Evolutionary conservation across 2,329 filamentous ascomycete genomes (phyloP).

Genomic region (Ophiosphaerella korrae): DNA sequence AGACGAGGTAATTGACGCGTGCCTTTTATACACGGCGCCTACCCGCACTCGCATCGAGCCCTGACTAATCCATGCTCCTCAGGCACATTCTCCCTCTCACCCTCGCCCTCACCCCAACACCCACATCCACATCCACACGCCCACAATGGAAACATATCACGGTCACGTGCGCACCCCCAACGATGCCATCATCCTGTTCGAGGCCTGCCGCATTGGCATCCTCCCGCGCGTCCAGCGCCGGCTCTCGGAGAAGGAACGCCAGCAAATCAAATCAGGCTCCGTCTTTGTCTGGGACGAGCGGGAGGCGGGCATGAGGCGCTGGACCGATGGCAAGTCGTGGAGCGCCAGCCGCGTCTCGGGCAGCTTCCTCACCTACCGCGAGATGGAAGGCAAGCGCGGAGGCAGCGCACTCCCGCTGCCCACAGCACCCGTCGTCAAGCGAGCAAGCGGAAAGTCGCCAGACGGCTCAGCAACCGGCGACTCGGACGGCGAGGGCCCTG

Average conservation of each 20-base stretch:
- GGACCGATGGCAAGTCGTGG: conserved; percentile 99
- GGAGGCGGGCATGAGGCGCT: conserved; percentile 96
- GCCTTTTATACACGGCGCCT: neutral
- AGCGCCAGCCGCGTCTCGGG: conserved; percentile 96
- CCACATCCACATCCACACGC: conserved; percentile 4
- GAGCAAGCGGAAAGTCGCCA: conserved; percentile 71
- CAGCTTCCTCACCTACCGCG: conserved; percentile 94
- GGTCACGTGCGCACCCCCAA: conserved; percentile 93
- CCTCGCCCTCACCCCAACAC: conserved; percentile 13
- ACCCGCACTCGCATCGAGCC: too few relatives aligned
- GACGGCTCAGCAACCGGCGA: conserved; percentile 82
- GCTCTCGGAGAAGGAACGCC: conserved; percentile 94
- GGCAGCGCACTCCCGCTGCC: conserved; percentile 64
- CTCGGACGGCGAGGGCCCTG: conserved; percentile 71
- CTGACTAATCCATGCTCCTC: too few relatives aligned
- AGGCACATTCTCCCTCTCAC: too few relatives aligned
- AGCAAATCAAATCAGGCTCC: conserved; percentile 93
- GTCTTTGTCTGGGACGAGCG: conserved; percentile 99
- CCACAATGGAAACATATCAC: conserved; percentile 89
- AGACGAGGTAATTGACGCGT: neutral
- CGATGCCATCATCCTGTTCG: conserved; percentile 98
- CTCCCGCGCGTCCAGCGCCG: conserved; percentile 90
- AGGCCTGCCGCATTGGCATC: conserved; percentile 88
- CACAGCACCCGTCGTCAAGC: conserved; percentile 44
- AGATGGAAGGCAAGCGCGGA: conserved; percentile 98